Evolutionary conservation across 2,329 filamentous ascomycete genomes (phyloP), one percentile per base, ranked within the genome.

Genomic region (Raffaelea albimanens): DNA sequence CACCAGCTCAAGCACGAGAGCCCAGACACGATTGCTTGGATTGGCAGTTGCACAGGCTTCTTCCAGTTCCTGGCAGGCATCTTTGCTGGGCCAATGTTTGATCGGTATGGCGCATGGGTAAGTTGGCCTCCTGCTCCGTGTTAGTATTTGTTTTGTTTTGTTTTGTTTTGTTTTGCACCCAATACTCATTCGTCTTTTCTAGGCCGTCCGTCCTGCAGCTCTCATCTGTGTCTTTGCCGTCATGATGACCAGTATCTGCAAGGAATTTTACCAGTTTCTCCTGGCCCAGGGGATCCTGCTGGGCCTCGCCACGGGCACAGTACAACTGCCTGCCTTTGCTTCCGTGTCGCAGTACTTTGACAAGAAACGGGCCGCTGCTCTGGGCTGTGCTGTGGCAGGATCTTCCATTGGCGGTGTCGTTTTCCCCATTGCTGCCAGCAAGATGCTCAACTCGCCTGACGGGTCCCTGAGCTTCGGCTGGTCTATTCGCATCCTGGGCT

Each of bases 121-220:
- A 23, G 45, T 29, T 7, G 11, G 73, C 69, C n/a, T 57, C 74
- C 3, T 34, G 9, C 16, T 34, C 31, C 31, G 9, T 16, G 31
- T 16, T 34, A 10, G 10, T 9, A 10, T 3, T 3, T 3, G 31
- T 34, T 16, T 34, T 34, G 10, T 34, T 34, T 34, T 34, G 10
- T 34, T 34, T 34, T 34, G 10, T 34, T 34, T 34, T 34, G 10
- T 34, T 34, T 34, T 34, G 10, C 31, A 10, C 31, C 10, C 31
- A 10, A 10, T 16, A 16, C 31, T 34, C 31, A 16, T 34, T 34
- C 16, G 9, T 34, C 31, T 34, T 34, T 34, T 34, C 31, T 34
- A 75, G 47, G 62, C 75, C 10, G 75, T 76, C 56, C 61, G 77
- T 3, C 65, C 75, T 50, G 72, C 76, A 58, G 73, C 75, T 57